Base-by-base conservation (phyloP, 495 filamentous ascomycete species). In the Staphylotrichum longicolle region DNA sequence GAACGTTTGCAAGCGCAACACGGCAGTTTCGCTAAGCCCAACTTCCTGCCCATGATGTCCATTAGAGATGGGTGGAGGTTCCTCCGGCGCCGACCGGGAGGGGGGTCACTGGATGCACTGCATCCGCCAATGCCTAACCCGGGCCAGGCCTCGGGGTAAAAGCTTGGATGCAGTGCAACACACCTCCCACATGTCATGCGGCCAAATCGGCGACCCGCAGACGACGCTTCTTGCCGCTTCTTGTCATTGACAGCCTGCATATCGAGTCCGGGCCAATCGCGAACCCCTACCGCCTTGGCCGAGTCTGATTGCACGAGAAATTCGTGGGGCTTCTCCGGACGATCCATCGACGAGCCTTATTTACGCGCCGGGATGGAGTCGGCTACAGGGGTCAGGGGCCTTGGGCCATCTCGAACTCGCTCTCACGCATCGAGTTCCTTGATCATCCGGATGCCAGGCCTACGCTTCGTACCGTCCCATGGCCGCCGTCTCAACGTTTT, bases 351-450 rank as follows among this genome's bases (percentile, higher is more conserved):
- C 69, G 65, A 76, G 72, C 69, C 73, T 74, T 70, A 65, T 76
- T 74, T 81, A 81, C 75, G 79, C 79, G 79, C 79, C 79, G 72
- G 63, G 71, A 68, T 74, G 61, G 65, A 63, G 57, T 33, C 62
- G 54, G 54, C 66, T 66, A 66, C 77, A 77, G 69, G 77, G 77
- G 70, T 78, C 65, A 47, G 34, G 41, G 52, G 57, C 62, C 58
- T 62, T 61, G 47, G 62, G 48, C 63, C 63, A 60, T 62, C 57
- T 69, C 63, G 60, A 60, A 67, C 65, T 65, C 61, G 54, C 62
- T 60, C 51, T 60, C 66, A 14, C 46, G 54, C 62, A 54, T 56
- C 53, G 32, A 52, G 30, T 12, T 39, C 12, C 37, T 40, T 8
- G 27, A 42, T n/a, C 48, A 60, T 54, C 37, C 32, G 39, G 54